Percentiles rank a stretch among this genome's conserved stretches.
Conservation (phyloP, 352 stramenopile genomes). For the Phytopythium kandeliae region DNA sequence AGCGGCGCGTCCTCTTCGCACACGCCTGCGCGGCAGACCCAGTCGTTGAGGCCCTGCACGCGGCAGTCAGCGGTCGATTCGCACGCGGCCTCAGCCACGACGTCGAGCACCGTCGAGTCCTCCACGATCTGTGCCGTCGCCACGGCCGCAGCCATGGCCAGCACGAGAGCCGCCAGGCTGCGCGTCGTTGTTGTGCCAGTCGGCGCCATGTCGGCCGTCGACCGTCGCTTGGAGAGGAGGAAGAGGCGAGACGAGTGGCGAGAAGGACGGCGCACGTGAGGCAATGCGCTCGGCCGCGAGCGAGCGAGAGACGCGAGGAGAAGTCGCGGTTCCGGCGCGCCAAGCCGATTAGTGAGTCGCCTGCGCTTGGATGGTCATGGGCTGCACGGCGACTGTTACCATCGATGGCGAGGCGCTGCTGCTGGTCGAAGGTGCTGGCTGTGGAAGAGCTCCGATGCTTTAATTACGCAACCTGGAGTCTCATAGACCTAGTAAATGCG, state of each 20-base stretch:
- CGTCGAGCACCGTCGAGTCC: constrained; percentile 24
- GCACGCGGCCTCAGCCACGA: constrained; percentile 23
- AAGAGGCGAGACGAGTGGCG: neutral
- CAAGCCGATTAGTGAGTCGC: neutral
- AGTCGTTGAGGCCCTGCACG: constrained; percentile 24
- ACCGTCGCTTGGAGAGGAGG: neutral
- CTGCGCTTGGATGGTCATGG: constrained; percentile 1
- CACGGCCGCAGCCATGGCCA: neutral
- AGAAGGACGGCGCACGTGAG: too few relatives aligned
- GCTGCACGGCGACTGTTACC: neutral
- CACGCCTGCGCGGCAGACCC: constrained; percentile 38
- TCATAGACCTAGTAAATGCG: neutral
- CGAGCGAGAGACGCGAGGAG: neutral
- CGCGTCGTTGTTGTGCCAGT: neutral
- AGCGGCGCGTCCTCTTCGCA: constrained; percentile 43
- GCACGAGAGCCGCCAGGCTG: neutral
- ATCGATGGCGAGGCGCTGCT: too few relatives aligned
- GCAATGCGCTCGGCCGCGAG: neutral
- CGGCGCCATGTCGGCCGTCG: neutral
- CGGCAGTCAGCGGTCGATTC: constrained; percentile 46
- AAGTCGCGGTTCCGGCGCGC: constrained; percentile 5
- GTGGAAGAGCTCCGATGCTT: constrained; percentile 1
- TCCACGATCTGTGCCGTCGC: constrained; percentile 20
- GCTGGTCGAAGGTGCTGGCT: neutral
- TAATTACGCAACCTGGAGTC: neutral